These are phyloP conservation scores for Sicyos baderoa DNA, from an alignment of 306 rosid species.

Conservation along the genomic window DNA sequence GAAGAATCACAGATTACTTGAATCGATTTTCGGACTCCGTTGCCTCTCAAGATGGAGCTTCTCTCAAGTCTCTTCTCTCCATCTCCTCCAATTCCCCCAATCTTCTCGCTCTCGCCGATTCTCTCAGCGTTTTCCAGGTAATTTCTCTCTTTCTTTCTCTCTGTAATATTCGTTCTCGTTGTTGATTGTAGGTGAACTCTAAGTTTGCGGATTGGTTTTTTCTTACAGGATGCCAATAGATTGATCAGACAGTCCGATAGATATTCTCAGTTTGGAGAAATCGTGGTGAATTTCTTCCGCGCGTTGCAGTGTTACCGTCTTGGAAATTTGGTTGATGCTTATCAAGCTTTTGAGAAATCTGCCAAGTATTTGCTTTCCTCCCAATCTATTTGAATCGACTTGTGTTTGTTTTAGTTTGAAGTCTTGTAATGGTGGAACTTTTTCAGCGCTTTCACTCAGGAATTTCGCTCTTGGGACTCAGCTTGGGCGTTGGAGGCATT, in stretches of 20 bases:
- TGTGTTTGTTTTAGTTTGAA: neutral
- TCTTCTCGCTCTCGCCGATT: constrained; percentile 64
- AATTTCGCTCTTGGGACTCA: constrained; percentile 91
- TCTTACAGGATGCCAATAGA: constrained; percentile 44
- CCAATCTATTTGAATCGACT: neutral
- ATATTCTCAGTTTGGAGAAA: constrained; percentile 52
- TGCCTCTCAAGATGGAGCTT: constrained; percentile 55
- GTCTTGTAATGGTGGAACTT: constrained; percentile 14
- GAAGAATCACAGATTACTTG: constrained; percentile 71
- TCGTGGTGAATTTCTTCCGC: constrained; percentile 60
- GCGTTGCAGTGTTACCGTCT: constrained; percentile 52
- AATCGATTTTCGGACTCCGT: constrained; percentile 67
- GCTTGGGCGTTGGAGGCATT: constrained; percentile 90
- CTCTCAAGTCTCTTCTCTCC: constrained; percentile 60
- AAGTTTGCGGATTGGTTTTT: neutral
- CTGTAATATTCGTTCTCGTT: neutral
- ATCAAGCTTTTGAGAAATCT: constrained; percentile 69
- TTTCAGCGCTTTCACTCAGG: constrained; percentile 89
- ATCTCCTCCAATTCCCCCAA: constrained; percentile 54
- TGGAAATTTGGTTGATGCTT: constrained; percentile 52
- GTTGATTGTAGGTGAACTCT: neutral
- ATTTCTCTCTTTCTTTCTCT: constrained; percentile 6
- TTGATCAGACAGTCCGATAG: constrained; percentile 65
- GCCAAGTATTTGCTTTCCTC: constrained; percentile 39
- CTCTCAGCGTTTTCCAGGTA: constrained; percentile 60